These are phyloP conservation scores for Colletotrichum aenigma DNA, from an alignment of 2,329 filamentous ascomycete genomes.

Conservation along the genomic window DNA sequence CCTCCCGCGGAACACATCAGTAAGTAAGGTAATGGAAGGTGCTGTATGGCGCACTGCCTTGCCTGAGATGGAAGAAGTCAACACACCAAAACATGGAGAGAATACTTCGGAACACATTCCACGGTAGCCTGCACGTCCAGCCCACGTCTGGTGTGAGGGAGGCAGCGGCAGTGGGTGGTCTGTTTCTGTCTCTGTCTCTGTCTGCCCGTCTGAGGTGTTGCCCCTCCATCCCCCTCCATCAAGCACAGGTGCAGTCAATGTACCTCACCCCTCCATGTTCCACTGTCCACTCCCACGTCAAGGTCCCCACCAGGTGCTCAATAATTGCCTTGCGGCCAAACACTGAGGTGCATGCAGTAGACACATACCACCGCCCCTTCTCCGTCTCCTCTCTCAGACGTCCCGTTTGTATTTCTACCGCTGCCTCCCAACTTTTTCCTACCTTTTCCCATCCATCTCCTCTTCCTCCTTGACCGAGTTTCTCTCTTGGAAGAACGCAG, in stretches of 20 bases:
- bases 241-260: background rate
- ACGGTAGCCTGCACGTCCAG: background rate
- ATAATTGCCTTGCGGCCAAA: slow-evolving; percentile 15
- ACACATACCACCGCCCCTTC: slow-evolving; percentile 20
- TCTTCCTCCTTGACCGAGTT: slow-evolving; percentile 22
- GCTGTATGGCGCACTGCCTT: background rate
- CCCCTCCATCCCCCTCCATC: background rate
- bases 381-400: background rate
- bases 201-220: background rate
- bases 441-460: slow-evolving; percentile 28
- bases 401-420: slow-evolving; percentile 1
- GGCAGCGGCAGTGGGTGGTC: background rate
- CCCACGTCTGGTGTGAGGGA: background rate
- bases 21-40: background rate
- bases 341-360: background rate
- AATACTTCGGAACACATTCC: background rate
- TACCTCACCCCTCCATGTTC: slow-evolving; percentile 12
- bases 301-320: slow-evolving; percentile 20
- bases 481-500: slow-evolving; percentile 22
- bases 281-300: slow-evolving; percentile 19
- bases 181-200: background rate
- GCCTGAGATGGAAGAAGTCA: background rate
- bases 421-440: slow-evolving; percentile 7
- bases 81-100: background rate
- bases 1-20: background rate